Conservation (phyloP, 257 asterid species). For the Salvia rosmarinus region DNA sequence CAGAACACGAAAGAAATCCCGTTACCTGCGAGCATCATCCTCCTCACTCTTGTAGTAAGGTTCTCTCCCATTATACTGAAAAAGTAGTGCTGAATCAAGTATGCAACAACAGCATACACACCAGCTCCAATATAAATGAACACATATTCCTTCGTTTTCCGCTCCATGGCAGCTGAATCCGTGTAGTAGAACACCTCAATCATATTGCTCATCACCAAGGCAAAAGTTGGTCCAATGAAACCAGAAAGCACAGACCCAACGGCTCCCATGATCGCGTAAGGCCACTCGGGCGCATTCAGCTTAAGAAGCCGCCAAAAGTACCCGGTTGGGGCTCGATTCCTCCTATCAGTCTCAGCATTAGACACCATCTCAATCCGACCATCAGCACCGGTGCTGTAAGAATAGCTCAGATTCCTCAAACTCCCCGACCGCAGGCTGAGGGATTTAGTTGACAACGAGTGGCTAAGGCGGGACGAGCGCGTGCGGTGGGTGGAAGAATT, state of each 20-base stretch:
- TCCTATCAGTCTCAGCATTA: slow-evolving; percentile 86
- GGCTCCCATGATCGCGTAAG: slow-evolving; percentile 93
- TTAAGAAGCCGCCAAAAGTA: slow-evolving; percentile 85
- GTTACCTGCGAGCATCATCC: slow-evolving; percentile 98
- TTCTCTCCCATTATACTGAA: slow-evolving; percentile 98
- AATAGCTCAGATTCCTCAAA: slow-evolving; percentile 81
- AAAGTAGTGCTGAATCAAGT: slow-evolving; percentile 93
- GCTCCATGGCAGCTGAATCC: slow-evolving; percentile 74
- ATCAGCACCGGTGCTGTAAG: slow-evolving; percentile 95
- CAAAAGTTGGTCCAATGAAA: slow-evolving; percentile 91
- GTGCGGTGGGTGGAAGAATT: slow-evolving; percentile 82
- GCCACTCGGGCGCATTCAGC: slow-evolving; percentile 97
- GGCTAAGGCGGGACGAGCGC: slow-evolving; percentile 86
- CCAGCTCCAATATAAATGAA: slow-evolving; percentile 91
- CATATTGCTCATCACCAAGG: slow-evolving; percentile 95
- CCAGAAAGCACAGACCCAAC: slow-evolving; percentile 92
- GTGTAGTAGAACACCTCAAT: slow-evolving; percentile 88
- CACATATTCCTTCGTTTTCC: slow-evolving; percentile 87
- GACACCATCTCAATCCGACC: slow-evolving; percentile 99
- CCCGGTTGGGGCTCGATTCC: slow-evolving; percentile 79
- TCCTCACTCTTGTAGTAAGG: slow-evolving; percentile 88
- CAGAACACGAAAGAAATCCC: too few relatives aligned
- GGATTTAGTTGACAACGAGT: slow-evolving; percentile 87
- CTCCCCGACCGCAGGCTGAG: slow-evolving; percentile 97
- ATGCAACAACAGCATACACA: slow-evolving; percentile 83